These are phyloP conservation scores for Tephrocybe sp. DNA, from an alignment of 768 basidiomycete species.

Conservation along the genomic window DNA sequence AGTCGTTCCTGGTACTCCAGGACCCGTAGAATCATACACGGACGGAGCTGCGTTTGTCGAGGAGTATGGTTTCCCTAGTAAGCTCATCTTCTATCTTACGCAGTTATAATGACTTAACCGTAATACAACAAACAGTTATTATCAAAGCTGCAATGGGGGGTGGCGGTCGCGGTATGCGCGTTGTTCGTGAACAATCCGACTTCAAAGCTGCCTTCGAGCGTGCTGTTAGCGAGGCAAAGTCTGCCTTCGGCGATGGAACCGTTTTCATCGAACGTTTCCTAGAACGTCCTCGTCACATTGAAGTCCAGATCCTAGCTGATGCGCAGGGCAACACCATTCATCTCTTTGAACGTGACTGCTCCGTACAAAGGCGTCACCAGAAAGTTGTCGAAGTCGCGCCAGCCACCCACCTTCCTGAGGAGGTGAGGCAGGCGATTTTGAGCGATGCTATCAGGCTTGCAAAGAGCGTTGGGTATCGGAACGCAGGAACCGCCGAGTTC, in stretches of 20 bases:
- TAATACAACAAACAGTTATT: constrained; percentile 58
- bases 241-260: constrained; percentile 97
- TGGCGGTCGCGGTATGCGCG: constrained; percentile 98
- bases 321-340: constrained; percentile 92
- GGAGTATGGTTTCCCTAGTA: constrained; percentile 93
- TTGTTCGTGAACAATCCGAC: constrained; percentile 90
- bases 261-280: constrained; percentile 99
- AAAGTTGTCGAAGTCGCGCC: constrained; percentile 99
- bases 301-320: constrained; percentile 94
- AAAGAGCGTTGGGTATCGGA: constrained; percentile 90
- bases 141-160: constrained; percentile 99
- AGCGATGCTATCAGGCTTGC: constrained; percentile 92
- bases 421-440: constrained; percentile 85
- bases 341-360: constrained; percentile 98
- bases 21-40: constrained; percentile 75
- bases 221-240: constrained; percentile 92
- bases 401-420: constrained; percentile 90
- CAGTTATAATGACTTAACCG: constrained; percentile 1
- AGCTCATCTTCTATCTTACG: constrained; percentile 10
- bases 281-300: constrained; percentile 95
- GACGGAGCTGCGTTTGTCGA: constrained; percentile 89
- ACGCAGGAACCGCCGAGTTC: constrained; percentile 98
- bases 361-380: constrained; percentile 96
- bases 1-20: constrained; percentile 98
- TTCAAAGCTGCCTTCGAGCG: constrained; percentile 89